Conservation (phyloP, 139 green algal species). For the Spirogloea muscicola region DNA sequence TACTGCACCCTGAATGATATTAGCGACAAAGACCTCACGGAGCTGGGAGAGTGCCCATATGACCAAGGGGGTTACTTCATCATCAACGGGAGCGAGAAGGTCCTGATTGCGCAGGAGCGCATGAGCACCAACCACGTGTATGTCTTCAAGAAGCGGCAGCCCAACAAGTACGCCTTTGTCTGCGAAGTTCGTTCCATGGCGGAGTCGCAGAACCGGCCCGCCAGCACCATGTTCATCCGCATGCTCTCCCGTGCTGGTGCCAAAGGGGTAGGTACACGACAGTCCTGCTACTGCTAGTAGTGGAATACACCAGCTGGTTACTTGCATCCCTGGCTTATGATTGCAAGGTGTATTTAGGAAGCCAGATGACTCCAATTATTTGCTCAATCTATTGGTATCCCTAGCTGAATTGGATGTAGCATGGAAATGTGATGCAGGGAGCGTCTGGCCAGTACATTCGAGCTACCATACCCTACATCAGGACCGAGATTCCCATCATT, state of each 20-base stretch:
- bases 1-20: slow-evolving; percentile 83
- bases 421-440: slow-evolving; percentile 5
- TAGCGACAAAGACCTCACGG: slow-evolving; percentile 77
- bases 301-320: no score
- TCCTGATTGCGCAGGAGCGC: slow-evolving; percentile 96
- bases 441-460: slow-evolving; percentile 47
- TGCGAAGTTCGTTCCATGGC: slow-evolving; percentile 74
- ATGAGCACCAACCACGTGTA: slow-evolving; percentile 99
- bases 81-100: slow-evolving; percentile 98
- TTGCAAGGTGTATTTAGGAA: no score
- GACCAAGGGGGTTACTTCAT: slow-evolving; percentile 98
- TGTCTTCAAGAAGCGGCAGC: slow-evolving; percentile 92
- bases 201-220: slow-evolving; percentile 75
- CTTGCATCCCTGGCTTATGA: no score
- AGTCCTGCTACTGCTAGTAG: no score
- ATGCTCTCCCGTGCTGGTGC: slow-evolving; percentile 62
- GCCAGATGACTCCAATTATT: no score
- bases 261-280: no score
- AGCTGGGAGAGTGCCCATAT: slow-evolving; percentile 93
- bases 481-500: slow-evolving; percentile 57
- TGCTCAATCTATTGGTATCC: no score
- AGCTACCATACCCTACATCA: slow-evolving; percentile 58
- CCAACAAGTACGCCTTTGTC: slow-evolving; percentile 85
- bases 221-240: slow-evolving; percentile 73
- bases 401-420: background rate